Evolutionary conservation across 75 land plant species (phyloP), one percentile per base, ranked within the genome.

Genomic region (Gnetum montanum): DNA sequence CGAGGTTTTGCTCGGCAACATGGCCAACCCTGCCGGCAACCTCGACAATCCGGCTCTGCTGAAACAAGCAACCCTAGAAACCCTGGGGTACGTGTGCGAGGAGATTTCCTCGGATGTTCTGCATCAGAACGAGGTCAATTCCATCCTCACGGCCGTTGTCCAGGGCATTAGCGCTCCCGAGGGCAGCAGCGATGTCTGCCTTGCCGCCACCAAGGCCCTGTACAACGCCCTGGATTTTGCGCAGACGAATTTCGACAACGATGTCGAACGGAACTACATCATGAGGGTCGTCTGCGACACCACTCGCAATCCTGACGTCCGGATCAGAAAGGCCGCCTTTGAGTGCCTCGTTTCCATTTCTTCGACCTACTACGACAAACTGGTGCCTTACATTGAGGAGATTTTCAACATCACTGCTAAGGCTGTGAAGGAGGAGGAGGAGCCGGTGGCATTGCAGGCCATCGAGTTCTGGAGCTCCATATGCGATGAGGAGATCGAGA

Each of bases 171-270:
- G 33, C 25, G 54, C 59, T 11, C 31, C 59, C 13, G 78, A 70
- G 26, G 60, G 60, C 3, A 69, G 53, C 33, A 38, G 38, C 43
- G 75, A 77, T 33, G 82, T 85, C 1, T 69, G 89, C 8, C 72
- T 85, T 34, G 75, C 89, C 31, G 86, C 86, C 36, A 79, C 82
- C 4, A 68, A 46, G 30, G 86, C 89, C 28, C 70, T 84, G 34
- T 74, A 84, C 41, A 84, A 84, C 74, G 85, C 88, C 25, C 70
- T 84, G 20, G 86, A 74, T 49, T 85, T 85, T 74, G 89, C 89
- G 8, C 86, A 85, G 56, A 74, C 75, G 34, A 82, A 82, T 61
- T 85, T 85, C 57, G 82, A 85, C 65, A 85, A 84, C 61, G 74
- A 78, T 23, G 67, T 85, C 79, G 89, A 85, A 51, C 54, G 89